Evolutionary conservation across 768 basidiomycete genomes (phyloP).

Genomic region (Xerocomus brunneocitrinus): DNA sequence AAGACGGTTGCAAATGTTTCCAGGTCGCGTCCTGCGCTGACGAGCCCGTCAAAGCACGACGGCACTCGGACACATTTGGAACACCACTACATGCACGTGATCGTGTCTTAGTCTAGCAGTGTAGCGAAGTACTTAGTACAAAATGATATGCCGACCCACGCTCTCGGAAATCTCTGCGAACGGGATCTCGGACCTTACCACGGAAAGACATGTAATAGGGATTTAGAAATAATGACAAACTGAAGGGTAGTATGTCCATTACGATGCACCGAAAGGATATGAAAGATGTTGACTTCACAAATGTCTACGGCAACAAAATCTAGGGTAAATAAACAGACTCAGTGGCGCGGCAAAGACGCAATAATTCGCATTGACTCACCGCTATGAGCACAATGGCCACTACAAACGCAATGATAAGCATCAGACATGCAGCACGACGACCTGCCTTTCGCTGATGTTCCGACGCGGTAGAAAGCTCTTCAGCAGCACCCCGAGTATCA

Average conservation of each 20-base stretch:
- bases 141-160: too few relatives aligned
- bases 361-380: constrained; percentile 48
- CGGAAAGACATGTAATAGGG: constrained; percentile 8
- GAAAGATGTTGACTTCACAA: neutral
- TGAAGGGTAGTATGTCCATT: constrained; percentile 11
- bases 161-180: too few relatives aligned
- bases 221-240: constrained; percentile 27
- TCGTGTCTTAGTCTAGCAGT: neutral
- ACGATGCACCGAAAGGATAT: constrained; percentile 4
- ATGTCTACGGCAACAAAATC: constrained; percentile 25
- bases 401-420: constrained; percentile 84
- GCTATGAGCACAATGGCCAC: constrained; percentile 86
- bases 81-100: constrained; percentile 23
- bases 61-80: constrained; percentile 31
- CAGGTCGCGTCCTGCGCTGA: constrained; percentile 37
- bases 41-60: constrained; percentile 21
- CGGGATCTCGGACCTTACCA: too few relatives aligned
- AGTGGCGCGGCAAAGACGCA: neutral
- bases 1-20: constrained; percentile 12
- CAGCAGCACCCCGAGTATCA: constrained; percentile 77
- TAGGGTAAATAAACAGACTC: constrained; percentile 3
- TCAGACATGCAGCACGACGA: constrained; percentile 80
- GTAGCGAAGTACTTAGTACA: too few relatives aligned
- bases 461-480: constrained; percentile 83
- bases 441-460: constrained; percentile 96